Evolutionary conservation across 1,139 yeast genomes (phyloP).

Genomic region (Blastobotrys indianensis): DNA sequence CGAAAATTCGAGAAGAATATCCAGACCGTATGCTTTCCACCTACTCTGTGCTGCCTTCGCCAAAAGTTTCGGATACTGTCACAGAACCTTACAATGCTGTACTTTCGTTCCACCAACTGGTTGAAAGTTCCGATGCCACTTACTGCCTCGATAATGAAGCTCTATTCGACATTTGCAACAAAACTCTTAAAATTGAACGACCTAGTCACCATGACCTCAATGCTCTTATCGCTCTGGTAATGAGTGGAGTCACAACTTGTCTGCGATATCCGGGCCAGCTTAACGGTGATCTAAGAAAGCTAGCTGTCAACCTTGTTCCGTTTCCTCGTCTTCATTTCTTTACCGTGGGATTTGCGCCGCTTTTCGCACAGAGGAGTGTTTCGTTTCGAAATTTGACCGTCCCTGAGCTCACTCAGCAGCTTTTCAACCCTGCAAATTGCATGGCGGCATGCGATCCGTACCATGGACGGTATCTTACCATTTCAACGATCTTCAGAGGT

Average conservation of each 20-base stretch:
- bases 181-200: slow-evolving; percentile 36
- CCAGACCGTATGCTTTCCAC: slow-evolving; percentile 44
- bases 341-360: slow-evolving; percentile 43
- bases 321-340: slow-evolving; percentile 44
- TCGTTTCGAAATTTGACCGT: slow-evolving; percentile 39
- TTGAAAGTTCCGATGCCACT: slow-evolving; percentile 42
- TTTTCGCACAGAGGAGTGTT: slow-evolving; percentile 35
- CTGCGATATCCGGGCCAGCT: slow-evolving; percentile 44
- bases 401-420: slow-evolving; percentile 43
- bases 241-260: slow-evolving; percentile 44
- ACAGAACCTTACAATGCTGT: slow-evolving; percentile 43
- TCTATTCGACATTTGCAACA: slow-evolving; percentile 39
- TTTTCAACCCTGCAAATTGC: slow-evolving; percentile 40
- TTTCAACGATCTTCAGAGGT: slow-evolving; percentile 43
- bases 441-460: slow-evolving; percentile 44
- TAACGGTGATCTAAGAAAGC: slow-evolving; percentile 42
- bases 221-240: slow-evolving; percentile 40
- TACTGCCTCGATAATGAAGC: slow-evolving; percentile 45
- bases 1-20: slow-evolving; percentile 40
- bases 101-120: slow-evolving; percentile 39
- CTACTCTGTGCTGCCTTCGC: slow-evolving; percentile 42
- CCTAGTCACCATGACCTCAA: slow-evolving; percentile 41
- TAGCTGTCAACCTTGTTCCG: slow-evolving; percentile 44
- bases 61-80: slow-evolving; percentile 42
- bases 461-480: slow-evolving; percentile 41